Evolutionary conservation across 139 green algal species (phyloP).

Genomic region (Chlorella sp.): DNA sequence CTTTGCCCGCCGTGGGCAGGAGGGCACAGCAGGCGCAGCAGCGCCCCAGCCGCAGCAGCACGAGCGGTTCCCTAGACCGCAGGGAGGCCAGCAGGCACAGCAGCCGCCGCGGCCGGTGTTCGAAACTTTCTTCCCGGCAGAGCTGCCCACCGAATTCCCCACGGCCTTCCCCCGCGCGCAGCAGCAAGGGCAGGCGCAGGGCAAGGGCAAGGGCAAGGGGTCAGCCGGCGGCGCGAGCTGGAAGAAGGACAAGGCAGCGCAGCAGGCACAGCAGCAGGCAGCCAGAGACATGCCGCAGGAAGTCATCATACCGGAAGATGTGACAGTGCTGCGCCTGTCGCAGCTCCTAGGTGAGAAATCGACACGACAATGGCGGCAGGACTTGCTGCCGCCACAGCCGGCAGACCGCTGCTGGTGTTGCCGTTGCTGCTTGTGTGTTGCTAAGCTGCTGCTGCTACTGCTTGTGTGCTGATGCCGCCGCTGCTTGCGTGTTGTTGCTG

Average conservation of each 20-base stretch:
- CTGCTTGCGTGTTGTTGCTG: too few species aligned
- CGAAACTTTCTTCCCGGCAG: constrained; percentile 7
- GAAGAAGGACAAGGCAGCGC: constrained; percentile 1
- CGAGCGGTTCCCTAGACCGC: neutral
- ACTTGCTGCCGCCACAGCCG: too few species aligned
- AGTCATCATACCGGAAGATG: constrained; percentile 48
- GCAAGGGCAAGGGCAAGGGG: neutral
- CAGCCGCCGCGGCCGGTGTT: neutral
- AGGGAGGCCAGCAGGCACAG: neutral
- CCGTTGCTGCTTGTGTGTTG: neutral
- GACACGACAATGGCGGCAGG: too few species aligned
- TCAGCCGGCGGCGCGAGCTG: neutral
- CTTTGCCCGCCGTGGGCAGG: neutral
- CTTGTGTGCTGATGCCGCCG: too few species aligned
- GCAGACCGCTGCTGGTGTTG: too few species aligned
- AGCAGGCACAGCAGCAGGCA: neutral
- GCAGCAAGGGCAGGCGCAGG: neutral
- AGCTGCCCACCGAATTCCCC: constrained; percentile 8
- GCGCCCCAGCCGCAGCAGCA: neutral
- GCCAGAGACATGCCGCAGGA: neutral
- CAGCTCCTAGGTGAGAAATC: constrained; percentile 47
- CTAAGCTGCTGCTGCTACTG: neutral
- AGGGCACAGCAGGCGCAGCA: neutral
- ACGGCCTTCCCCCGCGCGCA: neutral
- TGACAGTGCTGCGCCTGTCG: constrained; percentile 56